Evolutionary conservation across 345 rosid species (phyloP), one percentile per base, ranked within the genome.

Genomic region (Excoecaria cochinchinensis): DNA sequence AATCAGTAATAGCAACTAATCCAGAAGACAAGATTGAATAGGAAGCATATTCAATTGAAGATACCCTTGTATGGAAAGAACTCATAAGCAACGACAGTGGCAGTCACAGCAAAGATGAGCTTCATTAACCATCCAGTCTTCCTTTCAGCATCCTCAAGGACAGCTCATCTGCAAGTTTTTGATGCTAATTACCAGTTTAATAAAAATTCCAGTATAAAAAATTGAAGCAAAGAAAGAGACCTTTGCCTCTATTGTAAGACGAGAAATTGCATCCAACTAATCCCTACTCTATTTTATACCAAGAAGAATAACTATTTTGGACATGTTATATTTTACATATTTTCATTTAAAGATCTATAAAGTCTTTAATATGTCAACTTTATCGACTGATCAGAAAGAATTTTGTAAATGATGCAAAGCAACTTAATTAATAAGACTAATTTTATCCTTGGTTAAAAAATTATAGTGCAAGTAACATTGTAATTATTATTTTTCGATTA

Each of bases 91-190:
- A 91, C 86, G 76, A 70, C 73, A 0, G 86, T 71, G 0, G 98
- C 99, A 1, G 95, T 88, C 72, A 97, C 99, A 8, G 89, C 94
- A 78, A 92, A 92, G 74, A 91, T 52, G 68, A 90, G 56, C 77
- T 92, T 95, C 76, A 95, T 77, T 57, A 90, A n/a, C 95, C 97
- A 95, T 53, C 97, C 95, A 61, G 89, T 80, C 70, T 90, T 95
- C 82, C 89, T 89, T 76, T 92, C 94, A 80, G 92, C 97, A 15
- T 92, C 97, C 80, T 95, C 87, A 92, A 52, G 31, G 86, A 56
- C 38, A 87, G 82, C 62, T 91, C 93, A 74, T 88, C 98, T 94
- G 81, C 8, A 10, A 64, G 65, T 65, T 51, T 67, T 58, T 13
- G n/a, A 21, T 5, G 46, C 14, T n/a, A 55, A 57, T 21, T 36